Conservation (phyloP, 2,329 filamentous ascomycete genomes). For the Dactylellina leptospora region DNA sequence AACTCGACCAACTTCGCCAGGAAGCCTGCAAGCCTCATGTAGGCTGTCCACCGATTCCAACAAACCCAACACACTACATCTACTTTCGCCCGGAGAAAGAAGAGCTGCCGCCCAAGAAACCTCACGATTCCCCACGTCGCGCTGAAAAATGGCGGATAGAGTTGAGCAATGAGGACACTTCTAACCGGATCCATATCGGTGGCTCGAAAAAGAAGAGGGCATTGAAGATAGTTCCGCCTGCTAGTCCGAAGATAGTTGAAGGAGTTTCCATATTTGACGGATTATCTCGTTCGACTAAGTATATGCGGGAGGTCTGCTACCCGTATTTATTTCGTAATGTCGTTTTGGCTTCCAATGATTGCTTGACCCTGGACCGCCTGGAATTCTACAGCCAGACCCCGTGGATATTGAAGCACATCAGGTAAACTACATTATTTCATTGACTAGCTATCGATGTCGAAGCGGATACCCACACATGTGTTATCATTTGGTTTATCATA, state of each 20-base stretch:
- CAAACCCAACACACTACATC: slow-evolving; percentile 32
- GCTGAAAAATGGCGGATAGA: slow-evolving; percentile 26
- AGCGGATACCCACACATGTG: background rate
- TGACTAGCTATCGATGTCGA: background rate
- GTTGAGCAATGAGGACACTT: background rate
- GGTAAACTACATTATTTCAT: slow-evolving; percentile 15
- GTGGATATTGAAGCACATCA: slow-evolving; percentile 36
- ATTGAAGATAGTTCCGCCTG: background rate
- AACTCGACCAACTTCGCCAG: slow-evolving; percentile 29
- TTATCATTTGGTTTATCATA: background rate
- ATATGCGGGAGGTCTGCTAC: slow-evolving; percentile 25
- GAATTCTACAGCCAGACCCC: slow-evolving; percentile 27
- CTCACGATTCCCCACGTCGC: slow-evolving; percentile 37
- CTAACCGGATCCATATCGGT: no score
- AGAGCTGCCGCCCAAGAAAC: slow-evolving; percentile 18
- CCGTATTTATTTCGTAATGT: slow-evolving; percentile 46
- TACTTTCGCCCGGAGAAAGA: slow-evolving; percentile 12
- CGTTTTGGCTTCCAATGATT: slow-evolving; percentile 41
- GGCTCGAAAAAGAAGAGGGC: background rate
- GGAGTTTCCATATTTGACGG: slow-evolving; percentile 34
- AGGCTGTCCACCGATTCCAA: slow-evolving; percentile 27
- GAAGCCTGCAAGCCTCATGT: slow-evolving; percentile 12
- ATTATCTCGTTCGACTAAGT: slow-evolving; percentile 31
- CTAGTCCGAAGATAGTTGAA: background rate
- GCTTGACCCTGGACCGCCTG: slow-evolving; percentile 34